A percentile compares a stretch with the other conserved stretches of the same genome.
phyloP scores from a whole-genome alignment of 2,329 filamentous ascomycete genomes.

The Penicillium hesseltinei region DNA sequence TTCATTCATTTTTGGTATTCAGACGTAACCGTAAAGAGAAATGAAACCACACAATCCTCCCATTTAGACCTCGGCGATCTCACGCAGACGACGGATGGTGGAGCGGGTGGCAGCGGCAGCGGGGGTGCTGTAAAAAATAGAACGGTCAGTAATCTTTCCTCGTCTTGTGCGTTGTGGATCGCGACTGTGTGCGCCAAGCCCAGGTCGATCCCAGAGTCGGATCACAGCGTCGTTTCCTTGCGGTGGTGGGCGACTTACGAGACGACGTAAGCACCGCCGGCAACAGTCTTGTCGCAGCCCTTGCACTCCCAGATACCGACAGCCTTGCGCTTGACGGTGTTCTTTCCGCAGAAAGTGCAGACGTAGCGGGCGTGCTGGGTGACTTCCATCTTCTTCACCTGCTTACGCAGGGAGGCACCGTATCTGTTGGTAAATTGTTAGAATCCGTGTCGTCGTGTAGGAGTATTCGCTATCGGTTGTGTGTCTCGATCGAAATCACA shows the following conservation, averaged over 20 bases:
- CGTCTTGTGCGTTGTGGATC: not conserved
- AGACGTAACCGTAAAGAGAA: constrained; percentile 37
- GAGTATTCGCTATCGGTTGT: constrained; percentile 5
- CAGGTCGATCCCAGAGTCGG: not conserved
- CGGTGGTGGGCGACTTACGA: constrained; percentile 67
- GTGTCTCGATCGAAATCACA: constrained; percentile 17
- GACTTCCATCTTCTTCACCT: constrained; percentile 99
- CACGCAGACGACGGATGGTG: constrained; percentile 93
- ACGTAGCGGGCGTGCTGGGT: constrained; percentile 96
- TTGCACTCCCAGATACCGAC: constrained; percentile 98
- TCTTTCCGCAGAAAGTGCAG: constrained; percentile 99
- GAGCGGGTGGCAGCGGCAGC: constrained; percentile 93
- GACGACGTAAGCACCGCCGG: constrained; percentile 91
- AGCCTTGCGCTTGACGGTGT: constrained; percentile 82
- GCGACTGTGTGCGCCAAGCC: not conserved
- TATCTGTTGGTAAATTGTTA: constrained; percentile 59
- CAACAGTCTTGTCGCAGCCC: constrained; percentile 90
- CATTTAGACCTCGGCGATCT: constrained; percentile 82
- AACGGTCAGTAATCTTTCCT: constrained; percentile 3
- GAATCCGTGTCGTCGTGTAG: constrained; percentile 19
- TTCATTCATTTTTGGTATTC: constrained; percentile 40
- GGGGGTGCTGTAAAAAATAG: constrained; percentile 63
- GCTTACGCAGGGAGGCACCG: constrained; percentile 99
- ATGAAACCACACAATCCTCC: constrained; percentile 35
- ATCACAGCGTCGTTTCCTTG: not conserved